Evolutionary conservation across 148 eudicot species (phyloP), one percentile per base, ranked within the genome.

Genomic region (Nepenthes mirabilis): DNA sequence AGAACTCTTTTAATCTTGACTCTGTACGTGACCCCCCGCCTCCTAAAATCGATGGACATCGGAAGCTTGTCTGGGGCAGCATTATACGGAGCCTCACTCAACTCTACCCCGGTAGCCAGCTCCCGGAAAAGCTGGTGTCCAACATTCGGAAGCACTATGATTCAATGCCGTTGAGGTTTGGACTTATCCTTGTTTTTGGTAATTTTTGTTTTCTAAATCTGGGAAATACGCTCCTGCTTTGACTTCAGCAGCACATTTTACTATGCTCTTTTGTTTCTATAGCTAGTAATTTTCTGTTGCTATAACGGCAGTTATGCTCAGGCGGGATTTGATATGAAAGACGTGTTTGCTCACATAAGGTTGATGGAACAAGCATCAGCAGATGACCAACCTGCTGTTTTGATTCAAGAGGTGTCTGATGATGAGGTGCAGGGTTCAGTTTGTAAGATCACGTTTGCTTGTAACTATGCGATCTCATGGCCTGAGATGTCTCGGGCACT

Each of bases 251-350:
- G 52, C 13, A n/a, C 23, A 49, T 10, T 49, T 49, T 11, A n/a
- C 6, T 49, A 13, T n/a, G 23, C 3, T 1, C 8, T 1, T 13
- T 52, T 14, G 2, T 23, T n/a, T 52, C 32, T 5, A 52, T 52
- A 10, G 2, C n/a, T 0, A 7, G 13, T 55, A 10, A 34, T 32
- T 55, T 11, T 55, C 11, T 34, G 9, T 33, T 55, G 35, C 11
- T 23, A 33, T 33, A 23, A 1, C 34, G 23, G 63, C 83, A 91
- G 98, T 59, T 93, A 93, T 74, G 88, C 96, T 10, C 88, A 88
- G 57, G 96, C 95, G 8, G 98, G 98, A 34, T 93, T 93, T 51
- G 89, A 86, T 61, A 93, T 93, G 95, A 93, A 83, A 56, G 96
- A 88, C 33, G 98, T 93, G 67, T 82, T 93, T 71, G 60, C 88